phyloP scores from a whole-genome alignment of 2,329 filamentous ascomycete species.

The Penicillium rolfsii region DNA sequence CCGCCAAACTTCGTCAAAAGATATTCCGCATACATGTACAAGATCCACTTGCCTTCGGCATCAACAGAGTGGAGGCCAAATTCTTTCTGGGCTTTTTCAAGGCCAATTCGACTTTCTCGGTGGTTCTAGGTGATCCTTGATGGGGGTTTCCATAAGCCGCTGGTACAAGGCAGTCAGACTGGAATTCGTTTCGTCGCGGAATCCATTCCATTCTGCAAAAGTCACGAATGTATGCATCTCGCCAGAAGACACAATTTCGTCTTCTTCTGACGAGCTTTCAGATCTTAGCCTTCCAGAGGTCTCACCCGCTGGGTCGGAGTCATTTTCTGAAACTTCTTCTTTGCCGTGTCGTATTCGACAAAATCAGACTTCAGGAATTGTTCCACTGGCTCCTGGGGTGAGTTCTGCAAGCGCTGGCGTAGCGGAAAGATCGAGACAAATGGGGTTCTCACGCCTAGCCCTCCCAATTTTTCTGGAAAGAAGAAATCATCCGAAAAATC shows the following conservation, averaged over 20 bases:
- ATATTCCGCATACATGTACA: conserved; percentile 43
- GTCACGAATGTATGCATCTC: conserved; percentile 37
- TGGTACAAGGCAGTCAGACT: conserved; percentile 28
- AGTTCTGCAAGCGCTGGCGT: conserved; percentile 33
- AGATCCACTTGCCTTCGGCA: conserved; percentile 35
- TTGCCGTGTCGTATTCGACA: conserved; percentile 22
- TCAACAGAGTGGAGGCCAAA: background rate
- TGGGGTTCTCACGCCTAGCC: conserved; percentile 53
- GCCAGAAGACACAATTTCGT: conserved; percentile 14
- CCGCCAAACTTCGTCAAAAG: conserved; percentile 42
- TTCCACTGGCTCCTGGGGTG: conserved; percentile 31
- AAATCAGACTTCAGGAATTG: conserved; percentile 32
- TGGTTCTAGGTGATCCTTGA: conserved; percentile 27
- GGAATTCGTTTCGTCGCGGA: conserved; percentile 33
- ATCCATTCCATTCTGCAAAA: conserved; percentile 42
- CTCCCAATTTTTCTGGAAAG: conserved; percentile 53
- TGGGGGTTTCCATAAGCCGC: conserved; percentile 31
- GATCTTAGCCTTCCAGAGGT: background rate
- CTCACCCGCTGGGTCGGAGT: conserved; percentile 15
- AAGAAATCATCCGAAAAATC: conserved; percentile 53
- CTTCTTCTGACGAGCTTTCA: conserved; percentile 6
- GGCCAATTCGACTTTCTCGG: conserved; percentile 22
- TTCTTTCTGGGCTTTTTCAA: conserved; percentile 18
- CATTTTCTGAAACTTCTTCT: conserved; percentile 32
- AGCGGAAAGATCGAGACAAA: conserved; percentile 49